Conservation (phyloP, 1,139 yeast genomes). For the Candida frijolesensis region DNA sequence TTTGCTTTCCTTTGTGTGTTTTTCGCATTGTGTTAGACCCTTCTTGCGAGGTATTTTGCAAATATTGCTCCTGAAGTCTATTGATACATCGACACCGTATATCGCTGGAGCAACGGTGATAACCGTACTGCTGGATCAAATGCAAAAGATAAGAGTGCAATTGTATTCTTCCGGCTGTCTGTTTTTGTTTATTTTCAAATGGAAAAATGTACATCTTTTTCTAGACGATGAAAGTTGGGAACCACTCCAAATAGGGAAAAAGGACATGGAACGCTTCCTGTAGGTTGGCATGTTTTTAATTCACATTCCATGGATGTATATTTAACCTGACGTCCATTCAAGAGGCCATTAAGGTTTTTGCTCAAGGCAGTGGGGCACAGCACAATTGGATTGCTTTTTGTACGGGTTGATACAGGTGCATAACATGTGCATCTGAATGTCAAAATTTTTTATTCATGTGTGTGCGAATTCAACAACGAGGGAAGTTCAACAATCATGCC, state of each 20-base stretch:
- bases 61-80: no score
- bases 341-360: neutral
- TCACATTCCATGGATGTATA: no score
- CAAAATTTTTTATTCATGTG: neutral
- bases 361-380: neutral
- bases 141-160: neutral
- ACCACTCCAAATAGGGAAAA: neutral
- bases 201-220: neutral
- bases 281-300: neutral
- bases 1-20: neutral
- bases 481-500: neutral
- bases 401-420: neutral
- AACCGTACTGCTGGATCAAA: neutral
- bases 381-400: neutral
- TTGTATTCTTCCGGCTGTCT: neutral
- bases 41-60: no score
- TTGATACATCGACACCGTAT: no score
- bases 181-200: neutral
- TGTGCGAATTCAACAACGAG: neutral
- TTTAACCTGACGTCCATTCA: no score
- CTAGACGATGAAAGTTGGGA: neutral
- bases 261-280: neutral
- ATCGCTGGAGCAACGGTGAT: no score
- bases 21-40: no score
- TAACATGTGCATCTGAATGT: no score